Percentiles rank a stretch among this genome's conserved stretches.
Evolutionary conservation across 495 filamentous ascomycete species (phyloP).

Genomic region (Lasiosphaeria miniovina): DNA sequence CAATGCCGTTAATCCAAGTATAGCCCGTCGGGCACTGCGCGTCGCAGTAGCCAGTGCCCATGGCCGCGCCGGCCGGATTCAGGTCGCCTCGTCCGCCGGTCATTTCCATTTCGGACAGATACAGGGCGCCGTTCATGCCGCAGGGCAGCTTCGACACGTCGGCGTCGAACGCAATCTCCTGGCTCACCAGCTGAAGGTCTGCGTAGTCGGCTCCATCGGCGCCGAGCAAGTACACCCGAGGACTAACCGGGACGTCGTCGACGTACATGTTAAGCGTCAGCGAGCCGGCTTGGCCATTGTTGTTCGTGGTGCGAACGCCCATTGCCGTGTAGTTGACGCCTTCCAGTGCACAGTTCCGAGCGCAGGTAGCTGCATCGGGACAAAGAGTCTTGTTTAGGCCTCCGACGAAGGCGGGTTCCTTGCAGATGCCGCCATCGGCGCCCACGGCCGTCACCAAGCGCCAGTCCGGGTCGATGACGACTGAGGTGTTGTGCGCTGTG

Average conservation of each 20-base stretch:
- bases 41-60: constrained; percentile 71
- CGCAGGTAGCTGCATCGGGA: constrained; percentile 45
- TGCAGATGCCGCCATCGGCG: constrained; percentile 43
- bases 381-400: constrained; percentile 36
- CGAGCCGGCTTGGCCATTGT: constrained; percentile 25
- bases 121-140: constrained; percentile 66
- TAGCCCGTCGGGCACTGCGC: constrained; percentile 56
- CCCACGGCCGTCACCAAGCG: constrained; percentile 24
- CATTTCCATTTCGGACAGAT: constrained; percentile 61
- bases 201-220: constrained; percentile 53
- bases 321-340: constrained; percentile 46
- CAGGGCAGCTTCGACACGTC: constrained; percentile 60
- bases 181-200: constrained; percentile 54
- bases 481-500: constrained; percentile 46
- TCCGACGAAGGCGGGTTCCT: constrained; percentile 7
- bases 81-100: constrained; percentile 52
- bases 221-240: constrained; percentile 62
- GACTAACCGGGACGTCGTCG: constrained; percentile 32
- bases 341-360: constrained; percentile 51
- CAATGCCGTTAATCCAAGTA: constrained; percentile 59
- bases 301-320: constrained; percentile 40
- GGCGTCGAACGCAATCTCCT: constrained; percentile 64
- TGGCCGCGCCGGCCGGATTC: constrained; percentile 61
- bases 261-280: constrained; percentile 48
- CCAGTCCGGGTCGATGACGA: constrained; percentile 56